Percentiles rank a stretch among this genome's conserved stretches.
These are phyloP conservation scores for Citrus reticulata DNA, from an alignment of 345 rosid species.

Conservation along the genomic window DNA sequence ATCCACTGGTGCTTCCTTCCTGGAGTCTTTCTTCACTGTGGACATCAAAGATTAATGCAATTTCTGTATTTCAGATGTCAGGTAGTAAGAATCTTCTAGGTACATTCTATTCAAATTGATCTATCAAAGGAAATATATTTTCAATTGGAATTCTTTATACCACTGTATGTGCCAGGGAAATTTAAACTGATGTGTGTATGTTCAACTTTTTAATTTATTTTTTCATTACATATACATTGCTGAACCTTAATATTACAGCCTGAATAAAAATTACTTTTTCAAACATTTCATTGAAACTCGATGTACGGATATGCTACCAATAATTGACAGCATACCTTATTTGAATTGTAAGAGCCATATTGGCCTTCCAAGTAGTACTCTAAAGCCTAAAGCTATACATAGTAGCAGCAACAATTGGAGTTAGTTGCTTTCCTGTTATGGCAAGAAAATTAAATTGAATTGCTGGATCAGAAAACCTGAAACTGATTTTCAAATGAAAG, in stretches of 20 bases:
- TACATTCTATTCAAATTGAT: background rate
- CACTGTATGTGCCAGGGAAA: background rate
- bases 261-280: background rate
- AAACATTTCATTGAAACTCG: background rate
- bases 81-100: background rate
- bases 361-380: conserved; percentile 7
- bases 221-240: background rate
- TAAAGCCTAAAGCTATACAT: background rate
- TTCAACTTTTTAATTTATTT: too few species aligned
- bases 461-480: conserved; percentile 10
- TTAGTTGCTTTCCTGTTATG: conserved; percentile 30
- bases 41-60: background rate
- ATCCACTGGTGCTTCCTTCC: background rate
- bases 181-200: background rate
- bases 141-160: background rate
- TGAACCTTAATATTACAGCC: background rate
- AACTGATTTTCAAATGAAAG: background rate
- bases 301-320: conserved; percentile 1
- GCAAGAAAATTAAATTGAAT: conserved; percentile 20
- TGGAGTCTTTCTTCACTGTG: background rate
- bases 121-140: background rate
- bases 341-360: background rate
- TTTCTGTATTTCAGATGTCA: too few species aligned
- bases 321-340: conserved; percentile 25
- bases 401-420: background rate